phyloP scores from a whole-genome alignment of 768 basidiomycete species.

The Cyclocybe cylindracea region DNA sequence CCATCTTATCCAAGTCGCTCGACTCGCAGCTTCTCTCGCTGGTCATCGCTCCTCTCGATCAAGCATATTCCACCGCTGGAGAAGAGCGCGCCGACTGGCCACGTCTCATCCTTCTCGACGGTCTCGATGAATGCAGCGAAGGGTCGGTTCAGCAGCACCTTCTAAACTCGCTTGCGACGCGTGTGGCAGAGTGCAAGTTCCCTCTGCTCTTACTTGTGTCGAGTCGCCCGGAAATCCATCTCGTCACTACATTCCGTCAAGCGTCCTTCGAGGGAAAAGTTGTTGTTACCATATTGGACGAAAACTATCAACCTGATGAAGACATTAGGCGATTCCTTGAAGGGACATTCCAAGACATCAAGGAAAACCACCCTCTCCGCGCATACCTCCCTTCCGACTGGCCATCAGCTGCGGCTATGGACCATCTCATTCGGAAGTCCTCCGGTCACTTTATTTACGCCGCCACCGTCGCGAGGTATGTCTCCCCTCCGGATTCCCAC shows the following conservation, averaged over 20 bases:
- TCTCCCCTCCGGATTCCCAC: neutral
- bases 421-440: conserved; percentile 3
- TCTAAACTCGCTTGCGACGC: no score
- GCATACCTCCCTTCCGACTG: neutral
- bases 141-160: no score
- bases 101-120: conserved; percentile 1
- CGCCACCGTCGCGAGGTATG: conserved; percentile 7
- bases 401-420: neutral
- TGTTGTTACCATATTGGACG: neutral
- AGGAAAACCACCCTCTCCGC: conserved; percentile 2
- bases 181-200: neutral
- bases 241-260: neutral
- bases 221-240: conserved; percentile 10
- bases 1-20: conserved; percentile 8
- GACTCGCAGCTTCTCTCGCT: conserved; percentile 1
- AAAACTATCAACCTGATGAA: neutral
- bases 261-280: neutral
- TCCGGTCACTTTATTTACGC: conserved; percentile 18
- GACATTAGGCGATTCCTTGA: conserved; percentile 7
- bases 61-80: neutral
- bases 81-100: neutral
- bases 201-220: conserved; percentile 9
- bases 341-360: neutral
- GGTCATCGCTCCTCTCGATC: conserved; percentile 3
- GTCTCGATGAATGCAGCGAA: conserved; percentile 4